Evolutionary conservation across 2,329 filamentous ascomycete genomes (phyloP), one percentile per base, ranked within the genome.

Genomic region (Achaetomium macrosporum): DNA sequence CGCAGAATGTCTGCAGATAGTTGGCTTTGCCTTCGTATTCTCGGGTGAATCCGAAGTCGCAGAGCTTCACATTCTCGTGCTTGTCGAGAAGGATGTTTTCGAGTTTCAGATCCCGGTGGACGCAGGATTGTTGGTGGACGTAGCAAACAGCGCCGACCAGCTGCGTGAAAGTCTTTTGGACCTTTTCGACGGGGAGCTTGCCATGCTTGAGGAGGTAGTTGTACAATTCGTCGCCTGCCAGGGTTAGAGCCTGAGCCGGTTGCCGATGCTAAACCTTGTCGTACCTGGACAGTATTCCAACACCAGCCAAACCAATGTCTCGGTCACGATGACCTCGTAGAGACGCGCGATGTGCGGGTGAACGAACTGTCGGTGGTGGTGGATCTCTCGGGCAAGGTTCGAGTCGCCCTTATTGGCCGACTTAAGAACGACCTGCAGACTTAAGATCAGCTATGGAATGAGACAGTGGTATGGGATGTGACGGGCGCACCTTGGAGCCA

Each of bases 241-340:
- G 15, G 2, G 42, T 46, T 10, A 35, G 49, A 30, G 4, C 3
- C 1, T 5, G 30, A 29, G 35, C 19, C 4, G 9, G 15, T 15
- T 15, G 6, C 4, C 20, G 20, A 29, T 15, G 11, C n/a, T 15
- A n/a, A 3, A 6, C 10, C 12, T 30, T 4, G 42, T 17, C 50
- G 37, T 81, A 90, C 89, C 91, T 58, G 89, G 86, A 71, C 93
- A 99, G 69, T 96, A 99, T 73, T 99, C 93, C 64, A 99, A 75
- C 30, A 95, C 93, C 65, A 99, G 79, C 93, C 93, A 99, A 48
- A 99, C 95, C 69, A 97, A 71, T 46, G 76, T 84, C 72, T 99
- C 93, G 1, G 93, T 99, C 57, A 99, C 91, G 63, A 99, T 95
- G 55, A 99, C 92, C 75, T 99, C 93, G 75, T 99, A 97, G 19